These are phyloP conservation scores for Pseudozyma thailandica DNA, from an alignment of 1,284 basidiomycete species.

Conservation along the genomic window DNA sequence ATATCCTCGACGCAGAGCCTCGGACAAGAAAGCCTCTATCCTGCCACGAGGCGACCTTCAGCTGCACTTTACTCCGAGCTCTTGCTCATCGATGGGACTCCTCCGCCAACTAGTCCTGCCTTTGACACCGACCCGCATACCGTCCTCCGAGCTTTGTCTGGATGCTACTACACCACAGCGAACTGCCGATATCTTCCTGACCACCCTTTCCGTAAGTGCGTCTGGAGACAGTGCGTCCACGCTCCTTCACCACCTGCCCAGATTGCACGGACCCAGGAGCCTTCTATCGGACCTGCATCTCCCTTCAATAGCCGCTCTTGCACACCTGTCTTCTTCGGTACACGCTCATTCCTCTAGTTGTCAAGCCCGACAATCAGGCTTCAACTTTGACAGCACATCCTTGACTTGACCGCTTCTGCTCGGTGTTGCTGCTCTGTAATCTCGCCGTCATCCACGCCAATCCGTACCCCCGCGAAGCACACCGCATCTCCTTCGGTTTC, in stretches of 20 bases:
- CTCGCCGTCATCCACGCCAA: conserved; percentile 7
- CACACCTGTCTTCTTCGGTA: conserved; percentile 16
- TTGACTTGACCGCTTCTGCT: neutral
- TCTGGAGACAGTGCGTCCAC: no score
- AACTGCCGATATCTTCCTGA: neutral
- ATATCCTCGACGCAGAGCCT: no score
- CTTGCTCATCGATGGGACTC: conserved; percentile 3
- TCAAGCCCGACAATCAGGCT: neutral
- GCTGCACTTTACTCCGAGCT: conserved; percentile 34
- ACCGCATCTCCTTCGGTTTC: conserved; percentile 22
- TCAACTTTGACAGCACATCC: neutral
- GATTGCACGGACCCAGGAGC: neutral
- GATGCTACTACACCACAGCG: neutral
- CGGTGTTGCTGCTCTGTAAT: conserved; percentile 1
- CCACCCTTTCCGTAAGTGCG: no score
- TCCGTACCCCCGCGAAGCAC: conserved; percentile 12
- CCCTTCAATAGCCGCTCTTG: neutral
- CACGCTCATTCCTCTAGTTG: neutral
- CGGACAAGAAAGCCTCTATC: conserved; percentile 3
- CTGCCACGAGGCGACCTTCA: conserved; percentile 6
- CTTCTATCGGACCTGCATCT: conserved; percentile 23
- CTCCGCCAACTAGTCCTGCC: conserved; percentile 1
- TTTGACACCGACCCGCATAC: conserved; percentile 40
- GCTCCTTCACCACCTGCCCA: neutral
- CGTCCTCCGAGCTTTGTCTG: conserved; percentile 27